A percentile compares a stretch with the other conserved stretches of the same genome.
Evolutionary conservation across 2,329 filamentous ascomycete species (phyloP).

Genomic region (Phyllosticta capitalensis): DNA sequence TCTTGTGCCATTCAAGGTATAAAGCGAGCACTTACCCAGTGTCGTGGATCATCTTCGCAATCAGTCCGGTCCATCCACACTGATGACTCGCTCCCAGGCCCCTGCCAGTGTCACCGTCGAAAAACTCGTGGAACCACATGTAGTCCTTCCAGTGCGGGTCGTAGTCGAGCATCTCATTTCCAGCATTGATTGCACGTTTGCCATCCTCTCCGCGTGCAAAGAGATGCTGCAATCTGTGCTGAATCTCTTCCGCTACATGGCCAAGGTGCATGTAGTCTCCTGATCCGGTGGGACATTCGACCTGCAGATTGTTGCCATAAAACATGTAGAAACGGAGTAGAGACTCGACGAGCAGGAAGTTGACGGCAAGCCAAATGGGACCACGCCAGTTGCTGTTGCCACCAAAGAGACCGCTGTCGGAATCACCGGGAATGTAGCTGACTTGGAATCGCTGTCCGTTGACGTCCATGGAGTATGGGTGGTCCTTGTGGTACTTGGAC

Average conservation of each 20-base stretch:
- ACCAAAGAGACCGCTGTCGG: constrained; percentile 87
- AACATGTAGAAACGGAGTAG: constrained; percentile 95
- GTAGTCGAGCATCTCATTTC: constrained; percentile 78
- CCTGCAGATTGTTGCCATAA: constrained; percentile 78
- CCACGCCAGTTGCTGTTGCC: constrained; percentile 97
- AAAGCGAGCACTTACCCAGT: constrained; percentile 68
- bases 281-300: constrained; percentile 89
- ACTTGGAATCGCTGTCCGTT: constrained; percentile 86
- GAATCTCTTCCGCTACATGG: constrained; percentile 87
- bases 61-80: constrained; percentile 91
- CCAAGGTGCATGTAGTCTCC: constrained; percentile 94
- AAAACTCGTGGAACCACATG: constrained; percentile 96
- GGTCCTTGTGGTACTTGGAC: constrained; percentile 80
- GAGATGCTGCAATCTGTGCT: constrained; percentile 87
- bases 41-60: constrained; percentile 95
- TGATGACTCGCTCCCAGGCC: constrained; percentile 89
- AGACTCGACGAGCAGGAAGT: constrained; percentile 88
- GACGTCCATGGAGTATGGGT: constrained; percentile 92
- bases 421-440: constrained; percentile 87
- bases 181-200: constrained; percentile 77
- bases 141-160: constrained; percentile 90
- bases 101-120: constrained; percentile 83
- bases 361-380: constrained; percentile 92
- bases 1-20: not conserved
- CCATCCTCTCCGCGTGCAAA: constrained; percentile 79